Base-by-base conservation (phyloP, 73 alveolate species). In the Paramecium biaurelia region DNA sequence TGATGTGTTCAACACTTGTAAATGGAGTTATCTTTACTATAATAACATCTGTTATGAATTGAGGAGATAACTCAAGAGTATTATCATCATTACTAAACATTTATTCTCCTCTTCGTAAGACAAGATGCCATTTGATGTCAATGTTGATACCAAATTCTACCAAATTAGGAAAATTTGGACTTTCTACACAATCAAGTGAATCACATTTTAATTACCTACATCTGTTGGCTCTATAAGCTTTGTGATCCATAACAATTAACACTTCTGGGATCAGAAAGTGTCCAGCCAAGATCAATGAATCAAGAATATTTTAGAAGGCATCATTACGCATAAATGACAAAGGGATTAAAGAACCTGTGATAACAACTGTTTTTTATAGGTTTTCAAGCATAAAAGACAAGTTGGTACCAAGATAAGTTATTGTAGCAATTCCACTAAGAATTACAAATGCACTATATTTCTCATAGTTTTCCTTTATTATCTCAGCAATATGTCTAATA, bases 311-410 rank as follows among this genome's bases (percentile, higher is more conserved):
- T 57, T 28, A 38, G 23, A 86, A 92, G 5, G 94, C 93, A 85
- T 93, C 96, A 63, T 92, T 93, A 72, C 95, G 85, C 93, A 85
- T 70, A 26, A 92, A 92, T 18, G 95, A 92, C 15, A 93, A 79
- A 23, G 96, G 96, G 37, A 93, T 87, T 79, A 92, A 86, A 68
- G 94, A 28, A 21, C 96, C 96, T 21, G 96, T 93, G 42, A 93
- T 15, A 10, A 93, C 85, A 8, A 92, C 93, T 11, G 96, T 70
- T 32, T 93, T 93, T n/a, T 70, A 84, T 38, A 93, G 76, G 28
- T 92, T 85, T 49, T 93, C 95, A 18, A 93, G 59, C 93, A 92
- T 85, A 53, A 93, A 93, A 26, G 92, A 53, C 24, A 93, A 37
- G 24, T 42, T 68, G n/a, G 95, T 79, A 23, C 93, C 95, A 0